Conservation (phyloP, 2,329 filamentous ascomycete species). For the Neocucurbitaria cava region DNA sequence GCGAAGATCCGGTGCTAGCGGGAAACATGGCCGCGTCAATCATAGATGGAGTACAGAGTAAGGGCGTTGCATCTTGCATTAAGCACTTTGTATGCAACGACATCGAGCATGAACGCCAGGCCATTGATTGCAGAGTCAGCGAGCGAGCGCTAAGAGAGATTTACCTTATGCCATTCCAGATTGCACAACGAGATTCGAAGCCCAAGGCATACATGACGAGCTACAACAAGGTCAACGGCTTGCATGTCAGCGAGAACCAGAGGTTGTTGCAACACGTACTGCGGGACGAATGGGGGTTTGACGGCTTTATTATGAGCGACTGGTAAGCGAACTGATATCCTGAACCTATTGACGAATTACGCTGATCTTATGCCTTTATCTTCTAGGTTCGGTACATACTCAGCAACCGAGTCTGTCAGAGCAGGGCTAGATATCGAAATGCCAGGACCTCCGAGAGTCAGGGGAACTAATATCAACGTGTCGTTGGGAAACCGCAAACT, state of each 20-base stretch:
- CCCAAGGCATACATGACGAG: constrained; percentile 63
- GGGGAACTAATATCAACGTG: neutral
- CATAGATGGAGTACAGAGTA: constrained; percentile 56
- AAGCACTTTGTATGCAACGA: constrained; percentile 76
- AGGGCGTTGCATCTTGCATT: constrained; percentile 9
- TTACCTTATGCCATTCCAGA: constrained; percentile 63
- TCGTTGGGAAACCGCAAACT: constrained; percentile 55
- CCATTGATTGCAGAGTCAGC: constrained; percentile 64
- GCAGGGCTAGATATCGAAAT: constrained; percentile 39
- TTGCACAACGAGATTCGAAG: constrained; percentile 65
- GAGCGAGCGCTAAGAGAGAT: constrained; percentile 62
- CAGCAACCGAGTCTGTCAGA: constrained; percentile 17
- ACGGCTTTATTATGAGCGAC: constrained; percentile 48
- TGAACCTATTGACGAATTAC: neutral
- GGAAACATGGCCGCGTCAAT: constrained; percentile 5
- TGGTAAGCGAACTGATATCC: constrained; percentile 12
- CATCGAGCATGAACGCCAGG: constrained; percentile 67
- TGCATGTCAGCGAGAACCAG: constrained; percentile 39
- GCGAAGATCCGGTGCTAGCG: constrained; percentile 15
- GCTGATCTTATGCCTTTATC: too few species aligned
- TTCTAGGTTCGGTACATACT: constrained; percentile 18
- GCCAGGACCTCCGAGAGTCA: constrained; percentile 27
- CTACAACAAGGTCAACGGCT: constrained; percentile 23
- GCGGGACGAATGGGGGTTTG: constrained; percentile 52
- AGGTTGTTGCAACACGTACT: constrained; percentile 54